phyloP scores from a whole-genome alignment of 257 asterid genomes.

The Gentiana macrophylla region DNA sequence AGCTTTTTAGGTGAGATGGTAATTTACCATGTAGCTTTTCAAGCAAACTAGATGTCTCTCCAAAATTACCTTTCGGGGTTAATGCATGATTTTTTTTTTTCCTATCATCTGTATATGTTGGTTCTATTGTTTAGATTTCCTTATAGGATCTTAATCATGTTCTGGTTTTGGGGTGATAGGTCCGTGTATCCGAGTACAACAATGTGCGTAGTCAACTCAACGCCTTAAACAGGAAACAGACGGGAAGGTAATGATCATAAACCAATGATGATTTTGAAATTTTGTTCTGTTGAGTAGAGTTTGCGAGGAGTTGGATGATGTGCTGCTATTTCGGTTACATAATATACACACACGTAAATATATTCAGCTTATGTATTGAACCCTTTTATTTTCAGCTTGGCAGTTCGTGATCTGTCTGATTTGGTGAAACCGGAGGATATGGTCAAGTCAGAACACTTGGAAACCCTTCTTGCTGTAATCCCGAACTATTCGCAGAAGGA shows the following conservation, averaged over 20 bases:
- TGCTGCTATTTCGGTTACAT: neutral
- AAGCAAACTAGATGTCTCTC: too few species aligned
- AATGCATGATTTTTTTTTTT: too few species aligned
- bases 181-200: conserved; percentile 77
- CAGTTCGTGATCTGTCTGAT: conserved; percentile 86
- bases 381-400: conserved; percentile 45
- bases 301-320: neutral
- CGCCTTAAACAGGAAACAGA: conserved; percentile 70
- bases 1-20: too few species aligned
- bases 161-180: conserved; percentile 39
- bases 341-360: neutral
- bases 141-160: neutral
- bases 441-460: conserved; percentile 63
- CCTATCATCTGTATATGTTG: too few species aligned
- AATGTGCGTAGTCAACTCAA: conserved; percentile 83
- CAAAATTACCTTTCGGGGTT: too few species aligned
- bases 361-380: neutral
- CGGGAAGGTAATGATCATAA: conserved; percentile 51
- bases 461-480: conserved; percentile 72
- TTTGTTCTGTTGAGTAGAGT: neutral
- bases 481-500: conserved; percentile 85
- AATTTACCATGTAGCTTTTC: too few species aligned
- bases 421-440: conserved; percentile 73
- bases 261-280: neutral
- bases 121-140: too few species aligned